These are phyloP conservation scores for Tephrocybe sp. DNA, from an alignment of 768 basidiomycete genomes.

Conservation along the genomic window DNA sequence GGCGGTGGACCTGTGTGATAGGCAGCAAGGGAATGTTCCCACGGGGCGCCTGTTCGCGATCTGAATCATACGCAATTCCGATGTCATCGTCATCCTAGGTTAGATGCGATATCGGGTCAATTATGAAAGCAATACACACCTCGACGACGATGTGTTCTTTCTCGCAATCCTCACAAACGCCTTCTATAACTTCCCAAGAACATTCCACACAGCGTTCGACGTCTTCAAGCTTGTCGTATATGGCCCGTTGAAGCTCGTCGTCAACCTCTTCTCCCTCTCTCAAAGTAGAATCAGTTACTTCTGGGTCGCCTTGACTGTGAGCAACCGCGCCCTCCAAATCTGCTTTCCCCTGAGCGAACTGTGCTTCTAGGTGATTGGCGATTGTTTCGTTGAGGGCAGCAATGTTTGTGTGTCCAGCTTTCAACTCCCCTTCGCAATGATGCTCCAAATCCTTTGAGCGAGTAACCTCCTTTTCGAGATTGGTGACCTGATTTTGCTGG, in stretches of 20 bases:
- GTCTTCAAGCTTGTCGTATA: constrained; percentile 19
- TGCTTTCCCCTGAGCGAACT: too few relatives aligned
- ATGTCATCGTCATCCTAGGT: neutral
- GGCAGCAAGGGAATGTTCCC: constrained; percentile 29
- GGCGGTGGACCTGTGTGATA: constrained; percentile 3
- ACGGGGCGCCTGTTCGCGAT: constrained; percentile 23
- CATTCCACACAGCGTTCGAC: constrained; percentile 26
- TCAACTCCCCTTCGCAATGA: too few relatives aligned
- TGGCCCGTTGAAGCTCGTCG: constrained; percentile 23
- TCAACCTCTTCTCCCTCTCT: neutral
- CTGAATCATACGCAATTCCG: constrained; percentile 18
- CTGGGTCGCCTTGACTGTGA: neutral
- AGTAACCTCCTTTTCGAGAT: too few relatives aligned
- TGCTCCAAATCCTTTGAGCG: too few relatives aligned
- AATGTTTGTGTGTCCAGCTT: too few relatives aligned
- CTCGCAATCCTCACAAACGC: constrained; percentile 23
- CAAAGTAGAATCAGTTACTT: neutral
- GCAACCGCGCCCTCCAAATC: too few relatives aligned
- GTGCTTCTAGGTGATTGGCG: too few relatives aligned
- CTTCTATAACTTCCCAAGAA: constrained; percentile 29
- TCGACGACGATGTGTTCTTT: constrained; percentile 13
- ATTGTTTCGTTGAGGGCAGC: too few relatives aligned
- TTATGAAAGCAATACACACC: neutral
- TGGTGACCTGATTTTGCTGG: too few relatives aligned
- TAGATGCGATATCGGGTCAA: neutral